These are phyloP conservation scores for Fusarium kyushuense DNA, from an alignment of 2,329 filamentous ascomycete genomes.

Conservation along the genomic window DNA sequence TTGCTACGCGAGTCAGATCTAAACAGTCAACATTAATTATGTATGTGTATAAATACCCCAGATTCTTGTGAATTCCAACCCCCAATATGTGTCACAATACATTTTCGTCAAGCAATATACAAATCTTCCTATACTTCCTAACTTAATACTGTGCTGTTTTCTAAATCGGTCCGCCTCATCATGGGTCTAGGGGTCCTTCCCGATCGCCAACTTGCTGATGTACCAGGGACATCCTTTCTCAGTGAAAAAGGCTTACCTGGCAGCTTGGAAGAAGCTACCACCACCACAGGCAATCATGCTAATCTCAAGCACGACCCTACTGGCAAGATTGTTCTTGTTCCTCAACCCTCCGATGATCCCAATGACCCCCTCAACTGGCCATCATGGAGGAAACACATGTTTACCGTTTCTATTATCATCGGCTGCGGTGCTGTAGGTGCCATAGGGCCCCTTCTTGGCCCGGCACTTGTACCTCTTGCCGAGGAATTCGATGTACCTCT, in stretches of 20 bases:
- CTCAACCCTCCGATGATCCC: not conserved
- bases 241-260: not conserved
- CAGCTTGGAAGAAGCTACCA: rapidly evolving
- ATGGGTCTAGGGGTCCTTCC: slow-evolving; percentile 7
- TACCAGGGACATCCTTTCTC: not conserved
- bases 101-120: not conserved
- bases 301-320: not conserved
- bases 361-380: slow-evolving; percentile 14
- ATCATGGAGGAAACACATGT: slow-evolving; percentile 9
- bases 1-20: not conserved
- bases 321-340: slow-evolving; percentile 10
- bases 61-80: not conserved
- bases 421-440: slow-evolving; percentile 4
- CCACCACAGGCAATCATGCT: not conserved
- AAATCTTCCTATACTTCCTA: too few relatives aligned
- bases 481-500: not conserved
- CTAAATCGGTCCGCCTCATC: not conserved
- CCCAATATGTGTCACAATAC: rapidly evolving
- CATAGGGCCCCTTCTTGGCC: slow-evolving; percentile 1
- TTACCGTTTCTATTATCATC: not conserved
- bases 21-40: rapidly evolving
- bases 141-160: rapidly evolving
- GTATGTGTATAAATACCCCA: not conserved
- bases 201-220: not conserved
- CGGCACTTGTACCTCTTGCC: not conserved